phyloP scores from a whole-genome alignment of 441 rosid species.

The Populus hybrid region DNA sequence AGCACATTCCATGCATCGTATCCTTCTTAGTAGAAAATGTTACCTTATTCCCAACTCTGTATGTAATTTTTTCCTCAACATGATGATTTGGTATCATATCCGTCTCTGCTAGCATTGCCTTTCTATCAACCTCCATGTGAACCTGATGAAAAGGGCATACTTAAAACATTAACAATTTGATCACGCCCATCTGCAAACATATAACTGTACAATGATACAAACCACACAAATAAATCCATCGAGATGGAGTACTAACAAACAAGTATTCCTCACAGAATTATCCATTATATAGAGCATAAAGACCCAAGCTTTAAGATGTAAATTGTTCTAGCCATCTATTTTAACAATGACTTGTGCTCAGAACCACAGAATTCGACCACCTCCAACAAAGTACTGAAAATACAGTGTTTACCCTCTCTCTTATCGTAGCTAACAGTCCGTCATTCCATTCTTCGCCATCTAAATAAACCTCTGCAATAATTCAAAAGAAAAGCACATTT shows the following conservation, averaged over 20 bases:
- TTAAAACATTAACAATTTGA: conserved; percentile 9
- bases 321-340: conserved; percentile 10
- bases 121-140: conserved; percentile 92
- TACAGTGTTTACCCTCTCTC: conserved; percentile 80
- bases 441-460: conserved; percentile 95
- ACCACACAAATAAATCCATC: not conserved
- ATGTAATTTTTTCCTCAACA: conserved; percentile 63
- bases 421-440: conserved; percentile 85
- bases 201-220: not conserved
- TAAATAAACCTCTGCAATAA: conserved; percentile 57
- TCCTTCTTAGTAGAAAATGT: conserved; percentile 5
- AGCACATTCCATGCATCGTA: not conserved
- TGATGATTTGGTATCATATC: conserved; percentile 35
- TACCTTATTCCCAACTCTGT: conserved; percentile 82
- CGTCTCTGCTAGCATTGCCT: conserved; percentile 55
- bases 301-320: not conserved
- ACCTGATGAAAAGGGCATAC: conserved; percentile 45
- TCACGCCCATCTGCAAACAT: not conserved
- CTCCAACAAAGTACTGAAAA: conserved; percentile 10
- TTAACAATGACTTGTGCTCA: conserved; percentile 2
- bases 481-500: conserved; percentile 7
- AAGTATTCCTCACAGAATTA: not conserved
- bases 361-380: conserved; percentile 6
- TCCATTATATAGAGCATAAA: not conserved
- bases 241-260: not conserved